Base-by-base conservation (phyloP, 1,284 basidiomycete species). In the Xerocomus cyaneibrunnescens region DNA sequence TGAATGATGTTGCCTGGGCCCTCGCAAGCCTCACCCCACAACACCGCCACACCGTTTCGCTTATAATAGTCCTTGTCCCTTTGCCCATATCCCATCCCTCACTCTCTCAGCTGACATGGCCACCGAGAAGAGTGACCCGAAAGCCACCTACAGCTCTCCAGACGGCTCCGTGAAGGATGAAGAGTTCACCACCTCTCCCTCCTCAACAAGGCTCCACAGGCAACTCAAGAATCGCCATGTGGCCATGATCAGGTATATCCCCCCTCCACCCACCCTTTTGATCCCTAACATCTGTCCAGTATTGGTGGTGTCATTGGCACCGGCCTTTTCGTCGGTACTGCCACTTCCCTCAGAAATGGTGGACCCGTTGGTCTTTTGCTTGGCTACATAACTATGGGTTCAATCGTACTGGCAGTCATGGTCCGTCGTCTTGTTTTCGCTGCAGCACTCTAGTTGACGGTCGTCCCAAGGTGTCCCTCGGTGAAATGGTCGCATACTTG, bases 221-320 rank as follows among this genome's bases (percentile, higher is more conserved):
- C 79, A 84, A 66, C 71, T 85, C 55, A 86, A 86, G 66, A 84
- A 84, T 59, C 72, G 84, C 6, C 83, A 86, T 66, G 74, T 86
- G 48, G 81, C 84, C 30, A 86, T 85, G 84, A 86, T 86, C 55
- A 85, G 82, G 83, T 81, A 52, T 32, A 5, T 34, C 9, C 19
- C 10, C 10, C 9, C 9, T 17, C 32, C 13, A 5, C 12, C 34
- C 13, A 19, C 17, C 19, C 19, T 4, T n/a, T 9, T 28, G n/a
- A 5, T 23, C 36, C 19, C 22, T 3, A n/a, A 40, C 3, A 12
- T 22, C 23, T 28, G 3, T 46, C 5, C 19, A 77, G 75, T 73
- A 84, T 83, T 45, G 81, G 81, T 47, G 85, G 87, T 72, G 88
- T 90, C 53, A 89, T 90, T 57, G 88, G 87, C 50, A 89, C 87